These are phyloP conservation scores for Penicillium arizonense DNA, from an alignment of 495 filamentous ascomycete species.

Conservation along the genomic window DNA sequence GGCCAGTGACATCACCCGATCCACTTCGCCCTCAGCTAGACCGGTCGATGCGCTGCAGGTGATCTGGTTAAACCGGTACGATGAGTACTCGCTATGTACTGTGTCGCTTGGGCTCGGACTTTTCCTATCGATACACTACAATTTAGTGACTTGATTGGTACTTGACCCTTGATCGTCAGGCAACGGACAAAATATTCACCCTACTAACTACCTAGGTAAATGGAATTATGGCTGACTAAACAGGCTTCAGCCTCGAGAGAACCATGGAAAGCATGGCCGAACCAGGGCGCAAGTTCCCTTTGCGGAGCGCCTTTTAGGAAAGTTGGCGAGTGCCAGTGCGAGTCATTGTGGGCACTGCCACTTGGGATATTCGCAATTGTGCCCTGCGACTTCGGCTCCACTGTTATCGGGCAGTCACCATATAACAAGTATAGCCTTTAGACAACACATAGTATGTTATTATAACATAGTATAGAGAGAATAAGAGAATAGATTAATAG, in stretches of 20 bases:
- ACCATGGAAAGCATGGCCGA: constrained; percentile 6
- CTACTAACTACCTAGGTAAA: no score
- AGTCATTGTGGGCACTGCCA: neutral
- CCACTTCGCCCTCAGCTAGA: constrained; percentile 2
- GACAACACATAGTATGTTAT: no score
- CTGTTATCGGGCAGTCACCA: neutral
- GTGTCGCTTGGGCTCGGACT: neutral
- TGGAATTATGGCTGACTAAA: neutral
- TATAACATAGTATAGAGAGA: neutral
- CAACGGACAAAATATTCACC: constrained; percentile 10
- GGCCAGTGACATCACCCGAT: constrained; percentile 4
- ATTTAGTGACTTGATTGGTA: constrained; percentile 14
- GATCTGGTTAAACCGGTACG: neutral
- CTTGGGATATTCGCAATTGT: constrained; percentile 1
- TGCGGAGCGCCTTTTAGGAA: constrained; percentile 9
- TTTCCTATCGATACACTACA: constrained; percentile 2
- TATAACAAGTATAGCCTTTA: no score
- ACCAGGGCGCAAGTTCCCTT: constrained; percentile 16
- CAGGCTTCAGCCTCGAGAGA: neutral
- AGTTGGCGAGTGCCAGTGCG: neutral
- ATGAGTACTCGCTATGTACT: constrained; percentile 2
- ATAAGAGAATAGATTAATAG: neutral
- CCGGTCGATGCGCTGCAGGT: constrained; percentile 11
- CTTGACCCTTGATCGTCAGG: constrained; percentile 32
- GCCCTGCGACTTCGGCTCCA: constrained; percentile 1